These are phyloP conservation scores for Yamadazyma sp. DNA, from an alignment of 805 yeast species.

Conservation along the genomic window DNA sequence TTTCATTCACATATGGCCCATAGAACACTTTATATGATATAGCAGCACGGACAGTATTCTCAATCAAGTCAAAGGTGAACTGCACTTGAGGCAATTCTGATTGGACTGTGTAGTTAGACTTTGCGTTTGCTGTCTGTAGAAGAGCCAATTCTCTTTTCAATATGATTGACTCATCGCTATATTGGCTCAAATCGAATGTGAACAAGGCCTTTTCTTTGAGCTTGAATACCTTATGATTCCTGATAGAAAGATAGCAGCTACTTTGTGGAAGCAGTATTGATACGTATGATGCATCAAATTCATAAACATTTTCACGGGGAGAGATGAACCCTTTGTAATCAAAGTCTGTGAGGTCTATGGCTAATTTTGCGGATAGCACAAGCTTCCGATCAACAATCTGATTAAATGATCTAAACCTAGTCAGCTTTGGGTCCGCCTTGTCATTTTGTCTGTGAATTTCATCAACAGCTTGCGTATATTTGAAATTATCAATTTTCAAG, in stretches of 20 bases:
- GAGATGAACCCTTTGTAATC: conserved; percentile 5
- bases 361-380: background rate
- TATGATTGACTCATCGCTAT: background rate
- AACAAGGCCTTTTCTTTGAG: conserved; percentile 2
- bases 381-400: conserved; percentile 10
- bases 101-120: conserved; percentile 9
- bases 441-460: conserved; percentile 12
- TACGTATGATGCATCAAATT: conserved; percentile 4
- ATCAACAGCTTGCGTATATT: conserved; percentile 3
- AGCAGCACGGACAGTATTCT: conserved; percentile 14
- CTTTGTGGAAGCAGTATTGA: background rate
- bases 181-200: conserved; percentile 4
- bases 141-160: conserved; percentile 5
- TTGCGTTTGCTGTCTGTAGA: conserved; percentile 6
- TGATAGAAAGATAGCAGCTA: background rate
- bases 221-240: conserved; percentile 5
- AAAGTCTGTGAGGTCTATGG: background rate
- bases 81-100: conserved; percentile 9
- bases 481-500: conserved; percentile 8
- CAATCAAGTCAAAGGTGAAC: conserved; percentile 14
- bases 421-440: conserved; percentile 9
- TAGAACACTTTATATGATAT: conserved; percentile 18
- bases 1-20: conserved; percentile 20
- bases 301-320: background rate
- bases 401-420: conserved; percentile 11